Base-by-base conservation (phyloP, 805 yeast species). In the Dipodascus albidus region DNA sequence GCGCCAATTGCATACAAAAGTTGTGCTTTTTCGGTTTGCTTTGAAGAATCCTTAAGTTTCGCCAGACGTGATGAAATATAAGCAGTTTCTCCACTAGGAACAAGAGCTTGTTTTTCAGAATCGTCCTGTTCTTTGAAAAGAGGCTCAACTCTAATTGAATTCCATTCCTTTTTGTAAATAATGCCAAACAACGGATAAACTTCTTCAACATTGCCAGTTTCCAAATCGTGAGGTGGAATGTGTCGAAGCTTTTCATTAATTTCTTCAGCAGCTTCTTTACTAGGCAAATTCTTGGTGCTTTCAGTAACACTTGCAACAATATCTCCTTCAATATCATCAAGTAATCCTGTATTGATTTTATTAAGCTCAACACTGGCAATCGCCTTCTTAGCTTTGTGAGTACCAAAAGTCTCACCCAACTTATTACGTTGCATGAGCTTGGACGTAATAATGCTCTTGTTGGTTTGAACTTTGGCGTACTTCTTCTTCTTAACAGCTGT, bases 331-430 rank as follows among this genome's bases (percentile, higher is more conserved):
- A 82, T 73, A 55, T 77, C 84, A 53, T 78, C 85, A 59, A 93
- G 77, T 67, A 82, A 79, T 52, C 81, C 95, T 1, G 96, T 78
- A 66, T 93, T 97, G 64, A 93, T 82, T 62, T 85, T 77, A 70
- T 93, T 93, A 67, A 85, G 81, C 63, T 83, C 93, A 62, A 81
- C 70, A 65, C 84, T 91, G 51, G 79, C 72, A 63, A 93, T 85
- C 35, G 95, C 95, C 61, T 87, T 85, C 73, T 88, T 91, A 57
- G 97, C 97, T 72, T 82, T 90, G 72, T 87, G 90, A 54, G 99
- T 91, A 76, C 99, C 99, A 62, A 93, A 93, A 2, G 93, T 95
- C 70, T 88, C 91, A 64, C 99, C 99, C 64, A 93, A 76, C 1
- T 87, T 85, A 54, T 80, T 86, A 67, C 97, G 79, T 70, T 87